These are phyloP conservation scores for Lumnitzera racemosa DNA, from an alignment of 345 rosid genomes.

Conservation along the genomic window DNA sequence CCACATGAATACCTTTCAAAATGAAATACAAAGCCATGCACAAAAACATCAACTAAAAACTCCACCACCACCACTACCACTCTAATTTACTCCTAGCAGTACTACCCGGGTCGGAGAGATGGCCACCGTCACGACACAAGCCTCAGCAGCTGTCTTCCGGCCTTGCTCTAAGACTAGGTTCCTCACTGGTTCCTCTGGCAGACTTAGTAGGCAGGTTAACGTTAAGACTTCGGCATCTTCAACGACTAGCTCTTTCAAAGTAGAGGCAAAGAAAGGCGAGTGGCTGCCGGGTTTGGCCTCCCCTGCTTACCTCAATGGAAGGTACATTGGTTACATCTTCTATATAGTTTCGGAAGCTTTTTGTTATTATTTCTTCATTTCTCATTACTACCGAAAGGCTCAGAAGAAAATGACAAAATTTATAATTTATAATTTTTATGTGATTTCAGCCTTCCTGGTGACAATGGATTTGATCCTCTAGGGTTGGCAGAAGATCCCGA, in stretches of 20 bases:
- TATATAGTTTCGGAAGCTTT: too few species aligned
- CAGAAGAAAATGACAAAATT: too few species aligned
- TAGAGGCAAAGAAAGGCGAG: slow-evolving; percentile 91
- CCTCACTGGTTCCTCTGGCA: slow-evolving; percentile 52
- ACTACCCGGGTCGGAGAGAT: slow-evolving; percentile 17
- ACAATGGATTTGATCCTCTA: slow-evolving; percentile 92
- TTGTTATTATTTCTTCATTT: too few species aligned
- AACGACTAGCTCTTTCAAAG: slow-evolving; percentile 36
- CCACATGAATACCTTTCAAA: slow-evolving; percentile 25
- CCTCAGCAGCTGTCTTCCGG: slow-evolving; percentile 77
- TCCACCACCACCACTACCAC: background rate
- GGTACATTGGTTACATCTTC: slow-evolving; percentile 25
- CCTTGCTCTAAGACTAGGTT: slow-evolving; percentile 57
- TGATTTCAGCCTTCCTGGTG: slow-evolving; percentile 75
- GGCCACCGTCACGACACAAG: slow-evolving; percentile 87
- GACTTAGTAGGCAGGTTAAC: slow-evolving; percentile 36
- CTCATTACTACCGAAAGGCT: too few species aligned
- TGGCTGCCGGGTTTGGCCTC: slow-evolving; percentile 90
- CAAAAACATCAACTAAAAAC: background rate
- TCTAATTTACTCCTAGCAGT: background rate
- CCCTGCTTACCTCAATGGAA: slow-evolving; percentile 76
- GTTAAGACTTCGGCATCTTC: slow-evolving; percentile 31
- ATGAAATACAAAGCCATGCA: slow-evolving; percentile 20
- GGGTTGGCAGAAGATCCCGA: slow-evolving; percentile 93
- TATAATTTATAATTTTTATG: background rate